Percentiles rank a stretch among this genome's conserved stretches.
Conservation (phyloP, 2,329 filamentous ascomycete species). For the Colletotrichum paranaense region DNA sequence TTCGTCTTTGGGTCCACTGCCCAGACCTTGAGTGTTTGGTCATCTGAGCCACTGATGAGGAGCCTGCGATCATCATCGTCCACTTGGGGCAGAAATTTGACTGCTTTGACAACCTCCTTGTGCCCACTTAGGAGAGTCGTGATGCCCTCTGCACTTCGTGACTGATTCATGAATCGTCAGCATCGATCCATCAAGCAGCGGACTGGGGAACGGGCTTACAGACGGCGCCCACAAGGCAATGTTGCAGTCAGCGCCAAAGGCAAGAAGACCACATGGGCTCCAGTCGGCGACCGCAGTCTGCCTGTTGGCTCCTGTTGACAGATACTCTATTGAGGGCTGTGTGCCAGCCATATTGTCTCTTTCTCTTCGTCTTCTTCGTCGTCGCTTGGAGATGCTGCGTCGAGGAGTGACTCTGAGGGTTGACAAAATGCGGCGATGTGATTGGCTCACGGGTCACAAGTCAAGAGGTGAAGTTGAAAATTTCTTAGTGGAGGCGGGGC, state of each 20-base stretch:
- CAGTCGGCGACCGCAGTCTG: constrained; percentile 93
- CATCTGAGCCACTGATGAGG: constrained; percentile 84
- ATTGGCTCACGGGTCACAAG: constrained; percentile 45
- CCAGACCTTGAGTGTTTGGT: constrained; percentile 84
- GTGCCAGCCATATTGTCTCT: constrained; percentile 38
- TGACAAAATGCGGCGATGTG: constrained; percentile 45
- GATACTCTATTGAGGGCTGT: constrained; percentile 57
- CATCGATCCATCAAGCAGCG: not conserved
- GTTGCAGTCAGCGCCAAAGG: constrained; percentile 90
- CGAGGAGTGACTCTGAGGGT: constrained; percentile 46
- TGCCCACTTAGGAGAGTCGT: constrained; percentile 79
- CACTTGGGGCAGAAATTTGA: constrained; percentile 76
- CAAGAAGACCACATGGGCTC: constrained; percentile 78
- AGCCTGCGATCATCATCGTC: constrained; percentile 60
- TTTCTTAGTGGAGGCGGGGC: constrained; percentile 29
- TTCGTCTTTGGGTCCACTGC: constrained; percentile 45
- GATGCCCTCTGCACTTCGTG: constrained; percentile 64
- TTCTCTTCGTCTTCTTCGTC: not conserved
- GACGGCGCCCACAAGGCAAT: constrained; percentile 86
- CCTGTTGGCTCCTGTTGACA: constrained; percentile 88
- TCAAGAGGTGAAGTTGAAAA: constrained; percentile 37
- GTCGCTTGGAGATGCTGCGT: constrained; percentile 5
- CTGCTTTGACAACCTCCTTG: constrained; percentile 81
- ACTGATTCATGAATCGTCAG: constrained; percentile 14
- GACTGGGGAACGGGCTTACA: constrained; percentile 10